Evolutionary conservation across 164 flowering plant genomes (phyloP), one percentile per base, ranked within the genome.

Genomic region (Umbilicus rupestris): DNA sequence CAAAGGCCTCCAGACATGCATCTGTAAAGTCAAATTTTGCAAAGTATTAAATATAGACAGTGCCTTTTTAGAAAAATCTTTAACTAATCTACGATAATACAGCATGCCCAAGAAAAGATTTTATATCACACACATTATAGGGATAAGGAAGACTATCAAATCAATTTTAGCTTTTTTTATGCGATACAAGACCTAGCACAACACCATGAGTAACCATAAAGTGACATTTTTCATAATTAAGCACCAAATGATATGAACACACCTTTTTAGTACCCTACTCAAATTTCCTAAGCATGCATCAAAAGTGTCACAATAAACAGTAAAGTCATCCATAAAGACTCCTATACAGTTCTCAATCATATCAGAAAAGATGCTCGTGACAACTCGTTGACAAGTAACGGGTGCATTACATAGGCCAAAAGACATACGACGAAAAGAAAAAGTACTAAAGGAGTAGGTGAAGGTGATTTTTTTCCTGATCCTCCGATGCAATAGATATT

Each of bases 301-400:
- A n/a, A n/a, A n/a, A n/a, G n/a, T n/a, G n/a, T n/a, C n/a, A n/a
- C n/a, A n/a, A n/a, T n/a, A n/a, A n/a, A 2, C 2, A 5, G 5
- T 14, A 55, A 22, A 55, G 22, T 55, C 60, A 55, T 55, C 11
- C 60, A 55, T 55, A 55, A 55, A 55, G 11, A 55, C n/a, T 15
- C 24, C 60, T 15, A 55, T 55, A 29, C 60, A 55, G 1, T 12
- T 12, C 1, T 55, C 60, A 19, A 3, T 22, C 2, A 3, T 16
- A 22, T 3, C 60, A 22, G 60, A 16, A 55, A 55, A 55, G 24
- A n/a, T 55, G 7, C 3, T 22, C n/a, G 24, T 55, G 3, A 55
- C 26, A 29, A 22, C n/a, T 29, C 60, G 9, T 55, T 55, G 60
- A 1, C n/a, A 55, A 17, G 22, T 55, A 12, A 12, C 22, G 26